A percentile compares a stretch with the other conserved stretches of the same genome.
phyloP scores from a whole-genome alignment of 2,329 filamentous ascomycete species.

The Boeremia lycopersici region DNA sequence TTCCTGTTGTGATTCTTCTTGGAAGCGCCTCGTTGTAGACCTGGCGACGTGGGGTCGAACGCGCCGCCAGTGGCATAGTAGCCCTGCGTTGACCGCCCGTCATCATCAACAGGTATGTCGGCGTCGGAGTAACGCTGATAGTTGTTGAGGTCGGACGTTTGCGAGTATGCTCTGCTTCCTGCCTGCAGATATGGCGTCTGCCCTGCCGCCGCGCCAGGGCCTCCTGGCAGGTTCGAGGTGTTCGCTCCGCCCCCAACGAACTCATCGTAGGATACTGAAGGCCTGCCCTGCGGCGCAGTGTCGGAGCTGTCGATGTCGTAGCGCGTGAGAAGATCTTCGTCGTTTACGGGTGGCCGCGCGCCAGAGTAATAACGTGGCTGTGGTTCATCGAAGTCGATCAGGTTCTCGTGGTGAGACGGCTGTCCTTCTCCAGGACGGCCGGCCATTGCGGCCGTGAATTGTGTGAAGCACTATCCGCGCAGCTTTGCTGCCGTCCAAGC shows the following conservation, averaged over 20 bases:
- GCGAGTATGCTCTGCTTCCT: slow-evolving; percentile 61
- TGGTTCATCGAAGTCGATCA: slow-evolving; percentile 76
- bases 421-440: slow-evolving; percentile 61
- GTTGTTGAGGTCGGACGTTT: slow-evolving; percentile 83
- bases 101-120: slow-evolving; percentile 82
- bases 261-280: slow-evolving; percentile 92
- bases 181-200: slow-evolving; percentile 45
- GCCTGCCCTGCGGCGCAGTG: slow-evolving; percentile 68
- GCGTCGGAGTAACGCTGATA: slow-evolving; percentile 91
- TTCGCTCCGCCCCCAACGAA: slow-evolving; percentile 72
- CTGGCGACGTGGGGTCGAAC: slow-evolving; percentile 61
- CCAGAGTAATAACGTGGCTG: slow-evolving; percentile 75
- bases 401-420: slow-evolving; percentile 58
- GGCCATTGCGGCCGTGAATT: slow-evolving; percentile 51
- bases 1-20: slow-evolving; percentile 75
- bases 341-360: slow-evolving; percentile 77
- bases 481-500: slow-evolving; percentile 26
- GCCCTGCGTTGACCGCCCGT: slow-evolving; percentile 72
- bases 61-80: slow-evolving; percentile 75
- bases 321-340: slow-evolving; percentile 77
- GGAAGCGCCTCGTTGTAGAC: slow-evolving; percentile 54
- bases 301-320: slow-evolving; percentile 74
- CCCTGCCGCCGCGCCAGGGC: slow-evolving; percentile 49
- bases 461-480: slow-evolving; percentile 29
- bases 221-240: slow-evolving; percentile 50